Evolutionary conservation across 352 stramenopile genomes (phyloP).

Genomic region (Globisporangium rhizosaccharum): DNA sequence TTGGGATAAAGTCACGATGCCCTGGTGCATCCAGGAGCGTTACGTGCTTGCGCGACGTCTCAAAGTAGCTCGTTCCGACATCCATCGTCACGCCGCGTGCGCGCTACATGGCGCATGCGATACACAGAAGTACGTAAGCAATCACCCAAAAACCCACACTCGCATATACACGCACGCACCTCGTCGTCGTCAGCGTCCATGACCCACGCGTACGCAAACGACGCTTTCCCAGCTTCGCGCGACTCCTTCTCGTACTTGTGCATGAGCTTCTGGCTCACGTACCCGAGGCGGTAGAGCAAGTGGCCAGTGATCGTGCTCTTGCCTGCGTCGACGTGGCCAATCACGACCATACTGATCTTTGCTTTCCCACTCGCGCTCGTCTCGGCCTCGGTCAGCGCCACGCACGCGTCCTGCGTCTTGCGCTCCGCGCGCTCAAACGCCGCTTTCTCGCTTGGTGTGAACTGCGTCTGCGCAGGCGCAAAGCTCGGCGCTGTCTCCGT

Average conservation of each 20-base stretch:
- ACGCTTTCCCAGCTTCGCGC: conserved; percentile 89
- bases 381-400: conserved; percentile 38
- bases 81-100: conserved; percentile 98
- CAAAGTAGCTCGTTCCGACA: conserved; percentile 92
- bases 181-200: conserved; percentile 88
- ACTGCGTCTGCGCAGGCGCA: conserved; percentile 34
- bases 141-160: neutral
- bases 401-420: conserved; percentile 57
- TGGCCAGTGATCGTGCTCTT: conserved; percentile 98
- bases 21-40: conserved; percentile 96
- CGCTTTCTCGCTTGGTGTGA: conserved; percentile 54
- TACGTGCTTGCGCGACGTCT: conserved; percentile 87
- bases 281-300: conserved; percentile 88
- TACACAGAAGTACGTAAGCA: conserved; percentile 24
- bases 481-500: conserved; percentile 23
- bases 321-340: conserved; percentile 96
- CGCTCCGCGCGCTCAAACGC: conserved; percentile 64
- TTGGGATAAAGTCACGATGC: conserved; percentile 96
- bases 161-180: conserved; percentile 12
- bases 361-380: conserved; percentile 44
- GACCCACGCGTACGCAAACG: conserved; percentile 95
- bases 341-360: conserved; percentile 93
- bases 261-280: conserved; percentile 84
- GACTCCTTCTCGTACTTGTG: conserved; percentile 92
- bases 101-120: too few species aligned